phyloP scores from a whole-genome alignment of 2,329 filamentous ascomycete genomes.

The Kalmusia sp. region DNA sequence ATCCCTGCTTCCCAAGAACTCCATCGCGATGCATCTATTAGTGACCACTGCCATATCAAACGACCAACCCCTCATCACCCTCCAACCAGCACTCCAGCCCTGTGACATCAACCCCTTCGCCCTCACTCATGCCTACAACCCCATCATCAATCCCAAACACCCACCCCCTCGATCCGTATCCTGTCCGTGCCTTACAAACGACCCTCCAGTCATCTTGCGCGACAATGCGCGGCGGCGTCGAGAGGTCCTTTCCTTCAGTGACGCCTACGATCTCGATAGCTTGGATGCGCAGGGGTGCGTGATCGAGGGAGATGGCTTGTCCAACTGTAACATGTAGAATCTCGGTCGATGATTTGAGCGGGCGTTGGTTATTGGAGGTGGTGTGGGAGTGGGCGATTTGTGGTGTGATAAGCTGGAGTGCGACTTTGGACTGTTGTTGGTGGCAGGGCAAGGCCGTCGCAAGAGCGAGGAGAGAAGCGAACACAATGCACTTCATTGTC shows the following conservation, averaged over 20 bases:
- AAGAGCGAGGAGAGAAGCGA: conserved; percentile 11
- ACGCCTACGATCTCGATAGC: conserved; percentile 21
- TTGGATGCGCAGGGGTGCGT: conserved; percentile 21
- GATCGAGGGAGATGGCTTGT: conserved; percentile 23
- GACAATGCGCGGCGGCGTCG: conserved; percentile 4
- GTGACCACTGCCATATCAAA: background rate
- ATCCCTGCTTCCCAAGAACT: background rate
- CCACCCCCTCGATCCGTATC: conserved; percentile 11
- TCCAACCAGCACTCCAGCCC: conserved; percentile 18
- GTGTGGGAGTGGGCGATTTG: conserved; percentile 7
- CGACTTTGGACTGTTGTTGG: conserved; percentile 11
- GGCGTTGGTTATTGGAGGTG: conserved; percentile 9
- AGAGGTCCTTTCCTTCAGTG: conserved; percentile 13
- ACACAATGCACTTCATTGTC: conserved; percentile 14
- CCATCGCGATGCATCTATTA: conserved; percentile 13
- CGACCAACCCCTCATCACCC: conserved; percentile 1
- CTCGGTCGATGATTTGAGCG: conserved; percentile 17
- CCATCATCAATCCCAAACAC: conserved; percentile 16
- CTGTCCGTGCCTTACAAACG: conserved; percentile 18
- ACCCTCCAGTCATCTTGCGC: conserved; percentile 16
- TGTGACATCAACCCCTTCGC: conserved; percentile 20
- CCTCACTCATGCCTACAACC: conserved; percentile 14
- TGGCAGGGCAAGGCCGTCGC: conserved; percentile 13
- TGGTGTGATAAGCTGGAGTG: conserved; percentile 17
- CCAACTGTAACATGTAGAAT: conserved; percentile 25